A percentile compares a stretch with the other conserved stretches of the same genome.
These are phyloP conservation scores for Leptographium radiaticola DNA, from an alignment of 2,329 filamentous ascomycete genomes.

Conservation along the genomic window DNA sequence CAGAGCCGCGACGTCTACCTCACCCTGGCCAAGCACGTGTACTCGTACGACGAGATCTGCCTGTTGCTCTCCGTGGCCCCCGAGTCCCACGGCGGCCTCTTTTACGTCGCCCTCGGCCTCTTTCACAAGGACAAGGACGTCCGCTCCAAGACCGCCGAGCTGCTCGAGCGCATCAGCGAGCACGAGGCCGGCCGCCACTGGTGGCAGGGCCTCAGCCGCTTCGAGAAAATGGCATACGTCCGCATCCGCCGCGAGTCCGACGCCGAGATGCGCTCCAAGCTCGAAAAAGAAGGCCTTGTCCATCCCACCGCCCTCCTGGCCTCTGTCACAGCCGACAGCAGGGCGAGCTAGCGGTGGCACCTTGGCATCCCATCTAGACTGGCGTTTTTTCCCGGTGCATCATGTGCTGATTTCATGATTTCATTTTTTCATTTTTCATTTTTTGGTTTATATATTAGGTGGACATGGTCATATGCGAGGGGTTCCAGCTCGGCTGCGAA, in stretches of 20 bases:
- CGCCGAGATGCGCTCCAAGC: slow-evolving; percentile 32
- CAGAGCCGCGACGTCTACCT: slow-evolving; percentile 79
- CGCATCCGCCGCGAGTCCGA: slow-evolving; percentile 59
- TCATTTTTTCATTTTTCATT: too few relatives aligned
- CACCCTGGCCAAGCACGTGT: slow-evolving; percentile 60
- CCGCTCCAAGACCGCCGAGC: slow-evolving; percentile 59
- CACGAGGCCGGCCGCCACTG: slow-evolving; percentile 91
- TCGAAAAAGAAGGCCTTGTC: slow-evolving; percentile 30
- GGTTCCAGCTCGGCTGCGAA: not conserved
- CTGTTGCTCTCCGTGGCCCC: slow-evolving; percentile 72
- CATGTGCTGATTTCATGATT: too few relatives aligned
- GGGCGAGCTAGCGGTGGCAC: too few relatives aligned
- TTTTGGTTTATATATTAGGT: not conserved
- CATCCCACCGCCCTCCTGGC: slow-evolving; percentile 6
- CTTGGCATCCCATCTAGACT: too few relatives aligned
- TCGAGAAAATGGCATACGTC: slow-evolving; percentile 76
- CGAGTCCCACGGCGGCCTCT: slow-evolving; percentile 76
- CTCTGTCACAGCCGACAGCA: too few relatives aligned
- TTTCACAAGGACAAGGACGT: slow-evolving; percentile 83
- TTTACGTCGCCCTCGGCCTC: slow-evolving; percentile 79
- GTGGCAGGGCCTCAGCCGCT: slow-evolving; percentile 76
- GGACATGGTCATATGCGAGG: not conserved
- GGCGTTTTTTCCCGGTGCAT: too few relatives aligned
- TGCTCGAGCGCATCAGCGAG: slow-evolving; percentile 69
- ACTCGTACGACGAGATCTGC: slow-evolving; percentile 73